Percentiles rank a stretch among this genome's conserved stretches.
Conservation (phyloP, 805 yeast genomes). For the Wickerhamomyces queroliae region DNA sequence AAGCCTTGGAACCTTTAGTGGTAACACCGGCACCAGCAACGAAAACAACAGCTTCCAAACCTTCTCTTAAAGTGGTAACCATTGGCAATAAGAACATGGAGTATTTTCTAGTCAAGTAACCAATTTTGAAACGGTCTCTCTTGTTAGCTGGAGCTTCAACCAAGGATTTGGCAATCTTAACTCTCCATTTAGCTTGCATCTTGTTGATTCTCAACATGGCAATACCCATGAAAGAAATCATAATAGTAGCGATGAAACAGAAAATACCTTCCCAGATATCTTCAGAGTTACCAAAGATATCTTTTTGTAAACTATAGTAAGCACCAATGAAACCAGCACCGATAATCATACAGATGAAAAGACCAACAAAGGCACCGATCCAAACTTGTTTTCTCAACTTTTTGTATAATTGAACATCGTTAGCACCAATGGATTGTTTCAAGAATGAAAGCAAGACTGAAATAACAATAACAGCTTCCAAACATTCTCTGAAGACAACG, state of each 20-base stretch:
- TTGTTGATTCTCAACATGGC: constrained; percentile 94
- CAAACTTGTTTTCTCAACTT: constrained; percentile 76
- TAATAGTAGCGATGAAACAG: constrained; percentile 80
- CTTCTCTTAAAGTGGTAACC: constrained; percentile 91
- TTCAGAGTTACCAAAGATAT: constrained; percentile 83
- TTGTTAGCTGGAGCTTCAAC: constrained; percentile 48
- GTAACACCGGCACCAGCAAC: constrained; percentile 92
- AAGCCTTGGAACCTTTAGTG: constrained; percentile 42
- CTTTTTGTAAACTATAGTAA: constrained; percentile 73
- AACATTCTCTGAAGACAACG: constrained; percentile 87
- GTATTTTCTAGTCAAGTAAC: constrained; percentile 62
- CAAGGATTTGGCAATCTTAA: constrained; percentile 84
- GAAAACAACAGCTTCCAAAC: constrained; percentile 92
- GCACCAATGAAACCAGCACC: constrained; percentile 96
- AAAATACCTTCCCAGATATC: constrained; percentile 97
- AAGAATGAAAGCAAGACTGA: constrained; percentile 89
- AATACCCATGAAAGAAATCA: constrained; percentile 92
- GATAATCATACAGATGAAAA: constrained; percentile 69
- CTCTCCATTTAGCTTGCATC: constrained; percentile 96
- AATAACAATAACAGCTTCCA: constrained; percentile 89
- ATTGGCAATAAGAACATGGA: constrained; percentile 88
- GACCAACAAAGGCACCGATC: constrained; percentile 73
- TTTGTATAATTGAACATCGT: constrained; percentile 50
- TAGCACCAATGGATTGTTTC: constrained; percentile 72
- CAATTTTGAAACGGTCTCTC: constrained; percentile 46